Conservation (phyloP, 108 stramenopile species). For the Parmales sp. region DNA sequence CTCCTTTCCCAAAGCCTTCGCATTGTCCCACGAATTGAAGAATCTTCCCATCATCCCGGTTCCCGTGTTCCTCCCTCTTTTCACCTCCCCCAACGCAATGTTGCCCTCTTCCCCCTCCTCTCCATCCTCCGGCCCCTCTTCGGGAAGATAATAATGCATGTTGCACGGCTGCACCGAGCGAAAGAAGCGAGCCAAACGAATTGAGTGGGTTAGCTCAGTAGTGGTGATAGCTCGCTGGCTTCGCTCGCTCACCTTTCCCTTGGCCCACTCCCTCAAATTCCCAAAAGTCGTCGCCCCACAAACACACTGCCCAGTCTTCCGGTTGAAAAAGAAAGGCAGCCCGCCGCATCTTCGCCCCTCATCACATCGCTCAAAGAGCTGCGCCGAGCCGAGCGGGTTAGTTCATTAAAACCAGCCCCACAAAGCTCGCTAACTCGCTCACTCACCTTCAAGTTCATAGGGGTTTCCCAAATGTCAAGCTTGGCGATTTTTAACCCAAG, state of each 20-base stretch:
- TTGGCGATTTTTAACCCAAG: background rate
- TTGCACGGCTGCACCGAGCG: too few relatives aligned
- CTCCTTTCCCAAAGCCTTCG: too few relatives aligned
- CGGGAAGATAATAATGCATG: background rate
- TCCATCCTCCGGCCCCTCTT: background rate
- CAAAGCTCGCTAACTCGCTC: background rate
- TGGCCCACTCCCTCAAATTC: background rate
- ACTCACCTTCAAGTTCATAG: background rate
- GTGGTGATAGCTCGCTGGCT: too few relatives aligned
- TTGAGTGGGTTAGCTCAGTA: too few relatives aligned
- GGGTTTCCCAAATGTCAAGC: background rate
- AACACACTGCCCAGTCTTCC: background rate
- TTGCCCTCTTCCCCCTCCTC: background rate
- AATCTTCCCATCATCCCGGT: background rate
- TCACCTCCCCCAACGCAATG: background rate
- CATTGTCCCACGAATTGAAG: too few relatives aligned
- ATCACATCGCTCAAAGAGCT: background rate
- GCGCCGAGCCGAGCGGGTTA: too few relatives aligned
- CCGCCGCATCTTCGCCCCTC: background rate
- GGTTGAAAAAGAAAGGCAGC: background rate
- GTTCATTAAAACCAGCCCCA: too few relatives aligned
- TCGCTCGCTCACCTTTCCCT: too few relatives aligned
- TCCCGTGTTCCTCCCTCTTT: background rate
- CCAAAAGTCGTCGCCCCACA: conserved; percentile 4
- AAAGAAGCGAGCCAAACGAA: too few relatives aligned